Percentiles rank a stretch among this genome's conserved stretches.
These are phyloP conservation scores for Daucus carota DNA, from an alignment of 129 eudicot species.

Conservation along the genomic window DH1_v3.0 NC_030386.2:37116501-37117000, in stretches of 20 bases:
- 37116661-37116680: conserved; percentile 84
- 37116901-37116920: too few relatives aligned
- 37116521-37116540: neutral
- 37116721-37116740: conserved; percentile 6
- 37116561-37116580: neutral
- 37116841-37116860: neutral
- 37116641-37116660: conserved; percentile 99
- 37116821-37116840: neutral
- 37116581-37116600: neutral
- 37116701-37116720: conserved; percentile 18
- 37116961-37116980: neutral
- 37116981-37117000: neutral
- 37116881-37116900: too few relatives aligned
- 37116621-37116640: conserved; percentile 94
- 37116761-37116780: neutral
- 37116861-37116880: neutral
- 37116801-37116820: neutral
- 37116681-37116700: conserved; percentile 93
- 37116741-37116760: conserved; percentile 4
- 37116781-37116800: neutral
- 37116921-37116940: neutral
- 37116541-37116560: neutral
- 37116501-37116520: neutral
- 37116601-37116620: conserved; percentile 82
- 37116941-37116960: neutral